These are phyloP conservation scores for Zhuliangozyma parablackwelliae DNA, from an alignment of 1,139 yeast species.

Conservation along the genomic window DNA sequence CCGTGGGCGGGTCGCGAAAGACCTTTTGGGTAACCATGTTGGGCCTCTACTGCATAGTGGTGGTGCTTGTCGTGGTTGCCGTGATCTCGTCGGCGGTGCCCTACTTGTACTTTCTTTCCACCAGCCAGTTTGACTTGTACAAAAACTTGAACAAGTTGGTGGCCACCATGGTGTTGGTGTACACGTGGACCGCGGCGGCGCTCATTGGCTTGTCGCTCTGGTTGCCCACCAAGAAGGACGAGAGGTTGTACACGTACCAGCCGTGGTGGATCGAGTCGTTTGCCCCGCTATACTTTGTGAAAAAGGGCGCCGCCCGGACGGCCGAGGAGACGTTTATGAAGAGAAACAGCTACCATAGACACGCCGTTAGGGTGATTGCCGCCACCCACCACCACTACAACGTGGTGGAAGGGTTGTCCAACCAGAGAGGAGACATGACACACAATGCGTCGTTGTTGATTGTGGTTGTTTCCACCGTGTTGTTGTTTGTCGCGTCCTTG, in stretches of 20 bases:
- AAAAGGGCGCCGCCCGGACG: slow-evolving; percentile 38
- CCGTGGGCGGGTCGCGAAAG: slow-evolving; percentile 39
- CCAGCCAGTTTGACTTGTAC: slow-evolving; percentile 1
- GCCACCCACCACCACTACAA: slow-evolving; percentile 41
- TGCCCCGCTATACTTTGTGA: slow-evolving; percentile 50
- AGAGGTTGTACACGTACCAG: slow-evolving; percentile 54
- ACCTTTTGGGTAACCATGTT: slow-evolving; percentile 35
- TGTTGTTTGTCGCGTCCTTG: slow-evolving; percentile 53
- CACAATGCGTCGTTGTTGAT: slow-evolving; percentile 47
- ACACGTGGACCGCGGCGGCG: slow-evolving; percentile 49
- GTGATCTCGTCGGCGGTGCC: slow-evolving; percentile 34
- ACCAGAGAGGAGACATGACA: slow-evolving; percentile 40
- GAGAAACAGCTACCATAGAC: slow-evolving; percentile 44
- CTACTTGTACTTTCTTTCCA: slow-evolving; percentile 25
- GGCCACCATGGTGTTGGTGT: slow-evolving; percentile 49
- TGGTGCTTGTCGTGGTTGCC: slow-evolving; percentile 25
- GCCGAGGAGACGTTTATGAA: slow-evolving; percentile 50
- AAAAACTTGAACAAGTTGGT: slow-evolving; percentile 21
- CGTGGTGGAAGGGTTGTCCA: slow-evolving; percentile 39
- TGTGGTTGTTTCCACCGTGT: slow-evolving; percentile 48
- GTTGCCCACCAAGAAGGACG: slow-evolving; percentile 54
- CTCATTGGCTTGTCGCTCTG: slow-evolving; percentile 49
- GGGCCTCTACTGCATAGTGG: slow-evolving; percentile 25
- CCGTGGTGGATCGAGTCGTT: slow-evolving; percentile 78
- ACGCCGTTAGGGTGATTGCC: slow-evolving; percentile 46